Base-by-base conservation (phyloP, 306 rosid genomes). In the Begonia fuchsioides region DNA sequence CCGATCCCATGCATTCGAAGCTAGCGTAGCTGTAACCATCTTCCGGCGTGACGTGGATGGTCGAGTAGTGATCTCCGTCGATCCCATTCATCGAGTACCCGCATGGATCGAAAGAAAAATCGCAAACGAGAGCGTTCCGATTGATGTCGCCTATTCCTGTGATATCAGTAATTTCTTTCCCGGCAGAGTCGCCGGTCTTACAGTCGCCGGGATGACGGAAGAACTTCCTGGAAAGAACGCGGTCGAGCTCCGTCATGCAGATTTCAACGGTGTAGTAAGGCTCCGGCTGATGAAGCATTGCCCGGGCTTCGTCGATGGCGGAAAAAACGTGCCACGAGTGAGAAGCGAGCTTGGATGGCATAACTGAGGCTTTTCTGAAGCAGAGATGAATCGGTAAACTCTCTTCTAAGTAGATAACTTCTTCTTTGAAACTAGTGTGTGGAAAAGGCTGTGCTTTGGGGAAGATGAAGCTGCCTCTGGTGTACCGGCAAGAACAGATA, bases 1-100 rank as follows among this genome's bases (percentile, higher is more conserved):
- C 64, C 50, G 88, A 83, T 13, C 68, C 86, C 7, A 74, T 76
- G 38, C 81, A 84, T 59, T 90, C 98, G 43, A 74, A 90, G 74
- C 98, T 90, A 1, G 95, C 95, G 54, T 85, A 90, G 53, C 98
- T 90, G 62, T 54, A 90, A 49, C 98, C 98, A n/a, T 90, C 98
- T 52, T 90, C 98, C 1, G 95, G 98, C 2, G 98, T 90, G 0
- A 90, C 94, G 45, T 90, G 98, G 59, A 85, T 81, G 19, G 98
- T 90, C 18, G 98, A 90, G 57, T 90, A 86, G 67, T 84, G 72
- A 48, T 81, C 85, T 2, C 78, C 80, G 14, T 81, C 92, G 51
- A 85, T 58, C 3, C 95, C 82, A 48, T 90, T 90, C 98, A 90
- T 90, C 11, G 95, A 90, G 58, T 90, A 90, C 0, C 98, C 98